Percentiles rank a stretch among this genome's conserved stretches.
phyloP scores from a whole-genome alignment of 2,329 filamentous ascomycete species.

The Emmonsia crescens region DNA sequence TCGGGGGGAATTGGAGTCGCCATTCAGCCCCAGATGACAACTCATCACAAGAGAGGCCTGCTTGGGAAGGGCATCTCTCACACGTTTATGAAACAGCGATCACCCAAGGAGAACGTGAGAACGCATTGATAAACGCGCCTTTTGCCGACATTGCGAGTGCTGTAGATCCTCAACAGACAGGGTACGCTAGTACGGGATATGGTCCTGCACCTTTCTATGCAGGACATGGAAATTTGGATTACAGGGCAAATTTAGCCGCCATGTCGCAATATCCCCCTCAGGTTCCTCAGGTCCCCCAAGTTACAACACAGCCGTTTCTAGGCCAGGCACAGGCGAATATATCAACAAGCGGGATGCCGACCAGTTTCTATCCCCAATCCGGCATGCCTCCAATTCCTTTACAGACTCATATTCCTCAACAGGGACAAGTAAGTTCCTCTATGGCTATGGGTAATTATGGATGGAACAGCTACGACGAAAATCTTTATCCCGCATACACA shows the following conservation, averaged over 20 bases:
- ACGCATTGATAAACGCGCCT: not conserved
- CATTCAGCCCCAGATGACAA: not conserved
- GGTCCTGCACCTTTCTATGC: not conserved
- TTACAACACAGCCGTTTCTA: not conserved
- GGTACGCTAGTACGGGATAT: too few relatives aligned
- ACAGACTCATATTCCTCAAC: not conserved
- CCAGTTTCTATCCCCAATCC: not conserved
- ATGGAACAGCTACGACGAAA: not conserved
- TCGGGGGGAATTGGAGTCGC: not conserved
- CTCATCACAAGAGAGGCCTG: not conserved
- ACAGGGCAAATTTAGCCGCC: not conserved
- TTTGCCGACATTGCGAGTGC: not conserved
- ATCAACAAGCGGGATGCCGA: not conserved
- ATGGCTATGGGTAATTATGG: not conserved
- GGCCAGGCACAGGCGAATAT: not conserved
- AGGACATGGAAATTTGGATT: not conserved
- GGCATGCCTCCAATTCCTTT: not conserved
- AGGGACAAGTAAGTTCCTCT: not conserved
- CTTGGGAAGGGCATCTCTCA: not conserved
- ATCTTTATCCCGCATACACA: not conserved
- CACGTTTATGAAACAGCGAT: not conserved
- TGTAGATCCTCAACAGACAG: not conserved
- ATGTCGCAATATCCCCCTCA: not conserved
- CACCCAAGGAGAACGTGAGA: not conserved
- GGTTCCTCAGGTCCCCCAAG: not conserved